These are phyloP conservation scores for Aphanoascus verrucosus DNA, from an alignment of 2,329 filamentous ascomycete species.

Conservation along the genomic window DNA sequence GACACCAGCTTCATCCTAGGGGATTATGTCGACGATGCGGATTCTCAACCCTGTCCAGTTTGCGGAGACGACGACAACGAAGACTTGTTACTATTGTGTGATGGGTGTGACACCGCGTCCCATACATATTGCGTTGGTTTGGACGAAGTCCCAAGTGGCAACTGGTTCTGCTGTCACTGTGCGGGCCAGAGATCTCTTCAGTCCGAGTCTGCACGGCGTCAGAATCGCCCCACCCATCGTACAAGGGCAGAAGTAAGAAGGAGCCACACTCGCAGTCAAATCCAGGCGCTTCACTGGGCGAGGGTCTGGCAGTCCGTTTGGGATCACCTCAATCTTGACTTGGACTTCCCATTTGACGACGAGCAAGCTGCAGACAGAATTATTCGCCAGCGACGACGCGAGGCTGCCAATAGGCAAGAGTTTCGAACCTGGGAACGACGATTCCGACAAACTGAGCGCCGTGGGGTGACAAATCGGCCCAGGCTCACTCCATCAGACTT, in stretches of 20 bases:
- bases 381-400: constrained; percentile 40
- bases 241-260: constrained; percentile 38
- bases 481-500: constrained; percentile 55
- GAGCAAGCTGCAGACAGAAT: constrained; percentile 51
- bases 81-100: constrained; percentile 77
- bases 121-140: constrained; percentile 88
- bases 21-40: constrained; percentile 55
- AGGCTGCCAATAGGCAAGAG: constrained; percentile 46
- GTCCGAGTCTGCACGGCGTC: constrained; percentile 21
- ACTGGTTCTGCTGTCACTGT: constrained; percentile 91
- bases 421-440: constrained; percentile 70
- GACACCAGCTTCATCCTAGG: constrained; percentile 62
- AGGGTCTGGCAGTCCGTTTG: constrained; percentile 83
- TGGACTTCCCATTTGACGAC: constrained; percentile 77
- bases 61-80: constrained; percentile 74
- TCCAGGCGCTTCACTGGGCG: constrained; percentile 52
- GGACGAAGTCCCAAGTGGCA: constrained; percentile 60
- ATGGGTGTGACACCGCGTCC: constrained; percentile 78
- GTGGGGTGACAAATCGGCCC: constrained; percentile 65
- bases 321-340: constrained; percentile 64
- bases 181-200: constrained; percentile 38
- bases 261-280: constrained; percentile 31
- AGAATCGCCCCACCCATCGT: constrained; percentile 40
- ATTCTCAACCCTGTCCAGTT: constrained; percentile 65
- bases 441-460: constrained; percentile 66